Percentiles rank a stretch among this genome's conserved stretches.
Conservation (phyloP, 1,284 basidiomycete genomes). For the Cerioporus squamosus region DNA sequence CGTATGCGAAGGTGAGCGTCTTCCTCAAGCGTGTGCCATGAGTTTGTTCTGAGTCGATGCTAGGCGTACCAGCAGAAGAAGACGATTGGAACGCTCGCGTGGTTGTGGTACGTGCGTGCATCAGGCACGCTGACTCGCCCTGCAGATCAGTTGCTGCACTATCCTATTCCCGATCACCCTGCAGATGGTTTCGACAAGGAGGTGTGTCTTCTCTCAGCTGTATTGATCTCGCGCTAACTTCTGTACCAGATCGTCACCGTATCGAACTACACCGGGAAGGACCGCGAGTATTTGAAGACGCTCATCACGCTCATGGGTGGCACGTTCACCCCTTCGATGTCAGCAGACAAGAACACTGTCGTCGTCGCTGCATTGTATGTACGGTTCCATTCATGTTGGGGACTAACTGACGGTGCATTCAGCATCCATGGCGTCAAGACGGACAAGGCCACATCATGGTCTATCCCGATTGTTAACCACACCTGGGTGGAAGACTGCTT, state of each 20-base stretch:
- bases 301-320: slow-evolving; percentile 80
- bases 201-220: slow-evolving; percentile 31
- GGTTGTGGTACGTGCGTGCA: slow-evolving; percentile 81
- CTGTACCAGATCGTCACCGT: slow-evolving; percentile 70
- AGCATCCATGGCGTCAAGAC: slow-evolving; percentile 77
- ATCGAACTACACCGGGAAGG: slow-evolving; percentile 86
- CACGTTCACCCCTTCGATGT: slow-evolving; percentile 81
- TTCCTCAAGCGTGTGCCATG: background rate
- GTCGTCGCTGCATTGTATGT: slow-evolving; percentile 83
- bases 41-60: background rate
- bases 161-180: slow-evolving; percentile 50
- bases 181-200: slow-evolving; percentile 45
- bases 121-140: slow-evolving; percentile 67
- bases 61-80: slow-evolving; percentile 64
- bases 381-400: background rate
- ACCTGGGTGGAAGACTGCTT: slow-evolving; percentile 91
- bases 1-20: slow-evolving; percentile 64
- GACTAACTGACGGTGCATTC: slow-evolving; percentile 1
- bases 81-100: slow-evolving; percentile 78
- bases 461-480: slow-evolving; percentile 87
- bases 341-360: slow-evolving; percentile 66
- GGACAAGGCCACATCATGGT: slow-evolving; percentile 76
- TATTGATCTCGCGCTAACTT: background rate
- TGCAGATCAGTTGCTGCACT: slow-evolving; percentile 66
- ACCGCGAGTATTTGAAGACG: slow-evolving; percentile 85